Evolutionary conservation across 768 basidiomycete genomes (phyloP), one percentile per base, ranked within the genome.

Genomic region (Hypholoma sublateritium): DNA sequence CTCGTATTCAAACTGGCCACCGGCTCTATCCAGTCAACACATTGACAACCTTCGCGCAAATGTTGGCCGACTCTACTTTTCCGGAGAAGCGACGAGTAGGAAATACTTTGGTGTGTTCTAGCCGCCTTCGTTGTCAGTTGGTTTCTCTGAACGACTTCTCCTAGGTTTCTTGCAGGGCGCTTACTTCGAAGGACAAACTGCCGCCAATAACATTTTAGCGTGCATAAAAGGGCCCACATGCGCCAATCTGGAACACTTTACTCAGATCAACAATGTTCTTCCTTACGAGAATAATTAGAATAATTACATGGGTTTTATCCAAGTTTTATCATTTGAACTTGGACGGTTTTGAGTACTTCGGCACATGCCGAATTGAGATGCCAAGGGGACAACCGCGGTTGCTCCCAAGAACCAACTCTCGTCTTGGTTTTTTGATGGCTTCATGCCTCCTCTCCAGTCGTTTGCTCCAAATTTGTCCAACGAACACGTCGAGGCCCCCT

Each of bases 1-100:
- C 4, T 82, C 85, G 3, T 89, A 85, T 61, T 84, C 83, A 19
- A 89, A 87, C 58, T 89, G 86, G 86, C 87, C 86, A 0, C 76
- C 88, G 0, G 77, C 83, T 3, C 87, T 86, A 59, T 67, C 81
- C 11, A 75, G 74, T 14, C 71, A 68, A 8, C 83, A 86, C 51
- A 75, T 82, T n/a, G 70, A 78, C 24, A 85, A 87, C 62, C 62
- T 87, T 46, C 75, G 80, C 55, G 81, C 83, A 5, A 84, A 81
- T 19, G 72, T 87, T 16, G 71, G 70, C 4, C 72, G 75, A 8
- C 72, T 88, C 16, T 87, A 81, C 77, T 88, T 87, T 59, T 80
- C 85, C 0, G 86, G 85, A 3, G 86, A 88, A 65, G 84, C 80
- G 7, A 86, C 80, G 11, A 85, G 79, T 54, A 67, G 74, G 48